Conservation (phyloP, 192 early-diverging fungal species). For the Coemansia sp. region DNA sequence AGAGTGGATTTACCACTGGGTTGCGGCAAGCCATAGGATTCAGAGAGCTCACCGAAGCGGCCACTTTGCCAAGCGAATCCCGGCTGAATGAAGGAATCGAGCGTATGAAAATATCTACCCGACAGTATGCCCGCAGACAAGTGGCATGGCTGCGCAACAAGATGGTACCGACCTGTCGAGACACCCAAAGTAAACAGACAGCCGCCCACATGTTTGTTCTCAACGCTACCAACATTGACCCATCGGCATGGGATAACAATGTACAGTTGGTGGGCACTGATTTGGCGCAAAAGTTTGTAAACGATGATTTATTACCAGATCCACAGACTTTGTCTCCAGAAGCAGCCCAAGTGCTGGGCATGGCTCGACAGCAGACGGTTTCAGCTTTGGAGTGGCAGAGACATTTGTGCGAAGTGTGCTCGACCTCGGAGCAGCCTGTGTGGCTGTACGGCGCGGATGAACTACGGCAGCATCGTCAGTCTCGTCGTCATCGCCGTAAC, state of each 20-base stretch:
- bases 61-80: conserved; percentile 12
- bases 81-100: conserved; percentile 63
- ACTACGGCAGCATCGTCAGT: conserved; percentile 71
- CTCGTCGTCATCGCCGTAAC: conserved; percentile 58
- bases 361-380: conserved; percentile 15
- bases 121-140: conserved; percentile 77
- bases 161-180: conserved; percentile 40
- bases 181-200: conserved; percentile 21
- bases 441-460: conserved; percentile 72
- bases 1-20: conserved; percentile 13
- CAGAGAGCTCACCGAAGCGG: conserved; percentile 68
- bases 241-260: conserved; percentile 50
- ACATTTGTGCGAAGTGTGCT: conserved; percentile 69
- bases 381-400: conserved; percentile 61
- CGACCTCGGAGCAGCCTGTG: conserved; percentile 36
- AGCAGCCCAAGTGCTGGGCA: conserved; percentile 24
- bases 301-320: conserved; percentile 12
- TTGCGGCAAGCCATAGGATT: conserved; percentile 63
- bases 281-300: conserved; percentile 51
- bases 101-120: conserved; percentile 82
- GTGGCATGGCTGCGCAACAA: conserved; percentile 53
- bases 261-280: conserved; percentile 56
- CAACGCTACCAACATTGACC: conserved; percentile 63
- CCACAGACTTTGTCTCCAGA: conserved; percentile 15
- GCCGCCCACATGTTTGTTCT: conserved; percentile 60